These are phyloP conservation scores for Hypoxylon fragiforme DNA, from an alignment of 495 filamentous ascomycete species.

Conservation along the genomic window DNA sequence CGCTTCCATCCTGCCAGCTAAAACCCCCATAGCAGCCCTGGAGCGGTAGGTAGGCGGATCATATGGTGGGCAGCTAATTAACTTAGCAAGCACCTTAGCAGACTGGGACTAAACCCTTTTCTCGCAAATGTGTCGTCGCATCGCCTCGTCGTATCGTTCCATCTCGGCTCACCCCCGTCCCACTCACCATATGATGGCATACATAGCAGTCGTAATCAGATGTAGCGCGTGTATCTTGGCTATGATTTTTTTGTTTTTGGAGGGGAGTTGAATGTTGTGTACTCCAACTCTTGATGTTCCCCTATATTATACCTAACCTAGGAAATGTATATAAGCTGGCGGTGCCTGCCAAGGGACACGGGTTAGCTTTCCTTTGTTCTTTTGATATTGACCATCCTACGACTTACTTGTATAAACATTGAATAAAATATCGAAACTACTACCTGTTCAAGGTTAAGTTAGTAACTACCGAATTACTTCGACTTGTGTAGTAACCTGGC, in stretches of 20 bases:
- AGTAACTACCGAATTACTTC: too few relatives aligned
- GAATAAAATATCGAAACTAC: too few relatives aligned
- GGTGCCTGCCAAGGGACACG: conserved; percentile 6
- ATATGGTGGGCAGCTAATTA: too few relatives aligned
- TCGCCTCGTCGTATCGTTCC: conserved; percentile 34
- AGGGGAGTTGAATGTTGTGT: conserved; percentile 1
- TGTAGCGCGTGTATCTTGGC: too few relatives aligned
- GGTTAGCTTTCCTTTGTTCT: conserved; percentile 1
- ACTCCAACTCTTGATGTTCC: conserved; percentile 1
- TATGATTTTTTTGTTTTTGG: too few relatives aligned
- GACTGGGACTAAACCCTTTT: background rate
- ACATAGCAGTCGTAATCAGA: too few relatives aligned
- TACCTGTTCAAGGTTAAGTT: too few relatives aligned
- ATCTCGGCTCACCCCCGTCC: conserved; percentile 38
- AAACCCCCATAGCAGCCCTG: too few relatives aligned
- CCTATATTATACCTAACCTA: too few relatives aligned
- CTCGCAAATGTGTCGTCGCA: background rate
- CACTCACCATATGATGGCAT: too few relatives aligned
- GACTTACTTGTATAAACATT: background rate
- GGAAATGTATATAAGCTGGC: conserved; percentile 14
- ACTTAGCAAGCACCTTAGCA: too few relatives aligned
- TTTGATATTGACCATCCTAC: background rate
- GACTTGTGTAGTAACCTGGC: background rate
- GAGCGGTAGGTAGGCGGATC: too few relatives aligned
- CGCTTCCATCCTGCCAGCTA: conserved; percentile 11